phyloP scores from a whole-genome alignment of 1,139 yeast species.

The Magnusiomyces suaveolens region DNA sequence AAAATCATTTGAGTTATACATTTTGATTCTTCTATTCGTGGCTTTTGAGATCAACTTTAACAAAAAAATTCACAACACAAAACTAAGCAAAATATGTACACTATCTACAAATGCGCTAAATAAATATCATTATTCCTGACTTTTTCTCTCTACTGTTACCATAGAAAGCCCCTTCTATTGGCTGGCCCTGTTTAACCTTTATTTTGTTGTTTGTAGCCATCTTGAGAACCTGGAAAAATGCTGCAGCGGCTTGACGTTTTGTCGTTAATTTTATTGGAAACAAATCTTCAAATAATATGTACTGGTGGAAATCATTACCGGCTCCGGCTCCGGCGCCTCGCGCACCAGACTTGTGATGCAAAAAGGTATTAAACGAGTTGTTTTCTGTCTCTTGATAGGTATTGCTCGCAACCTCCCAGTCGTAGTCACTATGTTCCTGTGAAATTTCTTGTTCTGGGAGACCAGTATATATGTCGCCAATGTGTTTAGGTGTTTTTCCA shows the following conservation, averaged over 20 bases:
- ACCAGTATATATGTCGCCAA: too few relatives aligned
- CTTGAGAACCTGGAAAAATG: constrained; percentile 1
- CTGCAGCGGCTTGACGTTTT: background rate
- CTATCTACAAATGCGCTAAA: too few relatives aligned
- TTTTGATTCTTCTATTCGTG: too few relatives aligned
- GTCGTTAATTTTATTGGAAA: background rate
- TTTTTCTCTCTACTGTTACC: background rate
- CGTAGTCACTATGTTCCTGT: background rate
- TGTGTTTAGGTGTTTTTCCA: too few relatives aligned
- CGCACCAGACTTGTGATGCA: background rate
- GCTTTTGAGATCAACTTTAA: too few relatives aligned
- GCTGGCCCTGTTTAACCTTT: background rate
- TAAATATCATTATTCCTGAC: background rate
- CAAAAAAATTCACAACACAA: too few relatives aligned
- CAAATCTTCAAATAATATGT: background rate
- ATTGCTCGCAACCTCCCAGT: background rate
- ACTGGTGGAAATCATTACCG: background rate
- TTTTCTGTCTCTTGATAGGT: background rate
- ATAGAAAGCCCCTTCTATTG: background rate
- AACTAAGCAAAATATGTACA: too few relatives aligned
- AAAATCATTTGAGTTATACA: too few relatives aligned
- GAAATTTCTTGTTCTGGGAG: too few relatives aligned
- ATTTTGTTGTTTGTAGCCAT: background rate
- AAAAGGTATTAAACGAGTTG: background rate
- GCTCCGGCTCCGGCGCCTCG: background rate